phyloP scores from a whole-genome alignment of 164 flowering plant genomes.

The Vitis cinerea region DNA sequence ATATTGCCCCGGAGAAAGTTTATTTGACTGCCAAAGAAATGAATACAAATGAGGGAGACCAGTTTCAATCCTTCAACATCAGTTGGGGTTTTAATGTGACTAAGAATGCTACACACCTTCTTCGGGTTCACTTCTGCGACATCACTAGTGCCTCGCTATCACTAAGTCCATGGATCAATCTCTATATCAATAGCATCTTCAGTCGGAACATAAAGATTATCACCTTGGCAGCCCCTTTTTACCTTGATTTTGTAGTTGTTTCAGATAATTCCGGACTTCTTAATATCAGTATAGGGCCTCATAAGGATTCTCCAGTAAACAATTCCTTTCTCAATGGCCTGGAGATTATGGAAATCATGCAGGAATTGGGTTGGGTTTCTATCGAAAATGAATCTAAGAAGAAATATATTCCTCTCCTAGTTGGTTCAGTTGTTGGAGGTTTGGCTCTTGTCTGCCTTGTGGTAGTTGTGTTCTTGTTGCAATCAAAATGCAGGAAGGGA shows the following conservation, averaged over 20 bases:
- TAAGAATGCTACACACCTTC: background rate
- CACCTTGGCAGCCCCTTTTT: background rate
- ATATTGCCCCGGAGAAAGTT: constrained; percentile 8
- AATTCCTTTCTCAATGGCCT: constrained; percentile 15
- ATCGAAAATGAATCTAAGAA: background rate
- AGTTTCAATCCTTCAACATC: background rate
- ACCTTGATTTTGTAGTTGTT: constrained; percentile 12
- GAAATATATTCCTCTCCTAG: background rate
- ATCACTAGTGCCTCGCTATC: background rate
- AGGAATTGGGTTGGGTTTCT: background rate
- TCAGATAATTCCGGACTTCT: constrained; percentile 6
- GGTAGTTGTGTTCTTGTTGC: background rate
- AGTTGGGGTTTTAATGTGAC: constrained; percentile 3
- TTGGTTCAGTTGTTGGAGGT: constrained; percentile 19
- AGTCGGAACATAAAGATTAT: background rate
- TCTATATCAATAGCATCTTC: background rate
- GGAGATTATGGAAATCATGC: constrained; percentile 10
- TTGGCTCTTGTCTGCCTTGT: constrained; percentile 8
- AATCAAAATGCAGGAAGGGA: constrained; percentile 7
- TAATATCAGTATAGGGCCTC: constrained; percentile 3
- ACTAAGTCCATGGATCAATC: background rate
- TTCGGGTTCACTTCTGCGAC: constrained; percentile 17
- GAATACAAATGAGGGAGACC: background rate
- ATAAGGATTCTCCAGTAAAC: background rate
- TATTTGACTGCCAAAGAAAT: background rate